Conservation (phyloP, 1,139 yeast species). For the Tardiomyces depauwii region DNA sequence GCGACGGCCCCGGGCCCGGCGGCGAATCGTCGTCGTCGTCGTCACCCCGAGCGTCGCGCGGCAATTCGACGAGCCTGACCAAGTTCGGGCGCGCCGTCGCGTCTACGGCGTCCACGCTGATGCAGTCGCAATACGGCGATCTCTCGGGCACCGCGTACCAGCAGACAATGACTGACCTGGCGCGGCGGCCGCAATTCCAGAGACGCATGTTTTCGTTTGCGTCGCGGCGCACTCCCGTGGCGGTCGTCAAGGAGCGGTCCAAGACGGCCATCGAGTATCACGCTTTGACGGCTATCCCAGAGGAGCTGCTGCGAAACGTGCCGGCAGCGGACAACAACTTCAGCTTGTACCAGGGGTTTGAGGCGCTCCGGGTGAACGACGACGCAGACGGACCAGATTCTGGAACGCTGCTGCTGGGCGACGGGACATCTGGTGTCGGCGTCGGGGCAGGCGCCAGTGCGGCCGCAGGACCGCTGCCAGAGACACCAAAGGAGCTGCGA, state of each 20-base stretch:
- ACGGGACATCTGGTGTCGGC: slow-evolving; percentile 7
- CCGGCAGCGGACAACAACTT: slow-evolving; percentile 24
- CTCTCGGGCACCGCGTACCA: slow-evolving; percentile 34
- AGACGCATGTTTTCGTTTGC: slow-evolving; percentile 26
- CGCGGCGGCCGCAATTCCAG: slow-evolving; percentile 27
- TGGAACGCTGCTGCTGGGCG: too few relatives aligned
- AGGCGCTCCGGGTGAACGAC: slow-evolving; percentile 41
- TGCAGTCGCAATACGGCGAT: slow-evolving; percentile 26
- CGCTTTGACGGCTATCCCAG: slow-evolving; percentile 39
- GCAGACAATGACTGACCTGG: slow-evolving; percentile 36
- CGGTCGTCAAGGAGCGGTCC: slow-evolving; percentile 25
- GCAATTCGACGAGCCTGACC: slow-evolving; percentile 20
- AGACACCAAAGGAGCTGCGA: slow-evolving; percentile 20
- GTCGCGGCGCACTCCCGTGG: slow-evolving; percentile 30
- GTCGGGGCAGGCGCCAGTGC: slow-evolving; percentile 4
- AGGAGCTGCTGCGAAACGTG: slow-evolving; percentile 42
- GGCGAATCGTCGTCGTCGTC: slow-evolving; percentile 10
- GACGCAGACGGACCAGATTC: slow-evolving; percentile 18
- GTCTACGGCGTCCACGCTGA: slow-evolving; percentile 27
- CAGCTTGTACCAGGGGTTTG: slow-evolving; percentile 58
- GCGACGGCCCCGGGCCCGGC: background rate
- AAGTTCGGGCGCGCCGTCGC: slow-evolving; percentile 29
- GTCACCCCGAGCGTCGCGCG: slow-evolving; percentile 25
- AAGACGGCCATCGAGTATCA: slow-evolving; percentile 20
- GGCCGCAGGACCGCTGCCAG: slow-evolving; percentile 1